Evolutionary conservation across 1,284 basidiomycete genomes (phyloP).

Genomic region (Microbotryum lychnidis-dioicae): DNA sequence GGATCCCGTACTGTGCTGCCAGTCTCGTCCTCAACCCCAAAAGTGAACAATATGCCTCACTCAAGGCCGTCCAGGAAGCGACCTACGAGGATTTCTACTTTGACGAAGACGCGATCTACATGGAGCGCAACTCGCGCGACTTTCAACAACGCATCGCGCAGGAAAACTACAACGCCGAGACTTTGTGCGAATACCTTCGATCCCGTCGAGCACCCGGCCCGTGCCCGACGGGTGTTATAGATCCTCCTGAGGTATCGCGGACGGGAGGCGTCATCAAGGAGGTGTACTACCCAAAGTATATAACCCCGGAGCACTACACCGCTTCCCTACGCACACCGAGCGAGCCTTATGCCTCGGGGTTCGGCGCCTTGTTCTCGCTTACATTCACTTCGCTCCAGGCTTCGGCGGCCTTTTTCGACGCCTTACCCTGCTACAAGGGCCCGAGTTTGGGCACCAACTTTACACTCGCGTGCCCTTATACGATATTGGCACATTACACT

Average conservation of each 20-base stretch:
- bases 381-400: conserved; percentile 67
- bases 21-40: conserved; percentile 81
- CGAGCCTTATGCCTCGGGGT: conserved; percentile 48
- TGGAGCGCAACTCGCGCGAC: conserved; percentile 96
- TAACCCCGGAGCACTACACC: conserved; percentile 65
- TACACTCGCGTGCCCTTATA: conserved; percentile 86
- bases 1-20: neutral
- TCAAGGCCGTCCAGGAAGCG: conserved; percentile 56
- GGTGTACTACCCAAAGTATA: conserved; percentile 84
- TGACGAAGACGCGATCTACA: conserved; percentile 85
- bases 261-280: conserved; percentile 57
- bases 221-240: conserved; percentile 37
- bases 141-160: conserved; percentile 65
- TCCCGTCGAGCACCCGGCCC: conserved; percentile 40
- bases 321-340: conserved; percentile 48
- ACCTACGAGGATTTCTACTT: conserved; percentile 83
- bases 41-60: conserved; percentile 55
- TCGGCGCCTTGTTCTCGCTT: conserved; percentile 84
- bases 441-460: conserved; percentile 94
- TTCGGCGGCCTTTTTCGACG: conserved; percentile 78
- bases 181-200: conserved; percentile 69
- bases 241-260: conserved; percentile 10
- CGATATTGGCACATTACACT: conserved; percentile 81
- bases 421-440: conserved; percentile 75
- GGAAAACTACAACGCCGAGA: conserved; percentile 78